These are phyloP conservation scores for Metroxylon sagu DNA, from an alignment of 176 grass and related monocot species.

Conservation along the genomic window DNA sequence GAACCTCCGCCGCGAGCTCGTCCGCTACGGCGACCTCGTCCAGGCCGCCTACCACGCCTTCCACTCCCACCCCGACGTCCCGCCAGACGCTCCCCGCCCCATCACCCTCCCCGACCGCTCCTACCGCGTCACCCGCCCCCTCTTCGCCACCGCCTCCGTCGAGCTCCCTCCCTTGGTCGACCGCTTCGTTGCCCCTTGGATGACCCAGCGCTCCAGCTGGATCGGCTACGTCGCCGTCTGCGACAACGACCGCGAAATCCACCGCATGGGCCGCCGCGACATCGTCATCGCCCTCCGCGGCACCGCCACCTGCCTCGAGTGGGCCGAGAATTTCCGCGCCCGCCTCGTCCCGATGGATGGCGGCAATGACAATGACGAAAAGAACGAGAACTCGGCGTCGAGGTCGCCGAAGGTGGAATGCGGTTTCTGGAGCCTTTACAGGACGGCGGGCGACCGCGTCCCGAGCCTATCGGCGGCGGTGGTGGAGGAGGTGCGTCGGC, in stretches of 20 bases:
- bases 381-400: neutral
- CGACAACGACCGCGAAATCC: slow-evolving; percentile 30
- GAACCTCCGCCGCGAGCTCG: slow-evolving; percentile 61
- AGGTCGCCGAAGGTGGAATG: slow-evolving; percentile 41
- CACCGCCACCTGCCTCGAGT: slow-evolving; percentile 57
- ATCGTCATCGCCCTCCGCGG: slow-evolving; percentile 58
- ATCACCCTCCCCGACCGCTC: slow-evolving; percentile 29
- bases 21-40: slow-evolving; percentile 50
- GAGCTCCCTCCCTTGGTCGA: slow-evolving; percentile 26
- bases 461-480: slow-evolving; percentile 43
- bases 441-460: slow-evolving; percentile 13
- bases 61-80: slow-evolving; percentile 27
- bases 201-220: slow-evolving; percentile 29
- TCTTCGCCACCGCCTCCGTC: slow-evolving; percentile 36
- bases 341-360: slow-evolving; percentile 26
- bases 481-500: slow-evolving; percentile 26
- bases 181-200: slow-evolving; percentile 23
- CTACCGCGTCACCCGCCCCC: slow-evolving; percentile 40
- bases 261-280: slow-evolving; percentile 59
- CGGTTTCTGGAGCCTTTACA: slow-evolving; percentile 54
- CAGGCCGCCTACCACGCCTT: slow-evolving; percentile 49
- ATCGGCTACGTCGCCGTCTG: slow-evolving; percentile 61
- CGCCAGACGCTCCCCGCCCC: slow-evolving; percentile 4
- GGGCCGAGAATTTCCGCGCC: slow-evolving; percentile 61
- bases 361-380: neutral